Base-by-base conservation (phyloP, 345 rosid species). In the Aegle marmelos region DNA sequence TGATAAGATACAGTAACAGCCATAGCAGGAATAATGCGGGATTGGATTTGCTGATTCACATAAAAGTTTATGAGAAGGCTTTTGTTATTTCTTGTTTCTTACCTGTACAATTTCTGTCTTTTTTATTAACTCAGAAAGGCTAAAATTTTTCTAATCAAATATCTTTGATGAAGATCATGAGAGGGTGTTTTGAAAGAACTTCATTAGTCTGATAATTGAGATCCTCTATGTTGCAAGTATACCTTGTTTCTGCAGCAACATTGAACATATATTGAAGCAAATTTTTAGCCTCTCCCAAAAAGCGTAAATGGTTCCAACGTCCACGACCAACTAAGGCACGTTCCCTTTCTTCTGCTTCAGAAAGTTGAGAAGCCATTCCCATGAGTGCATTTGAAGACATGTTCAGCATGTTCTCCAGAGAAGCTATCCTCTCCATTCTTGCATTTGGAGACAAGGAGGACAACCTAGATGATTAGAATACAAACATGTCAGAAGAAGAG, bases 351-450 rank as follows among this genome's bases (percentile, higher is more conserved):
- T 91, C 92, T 87, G 93, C 94, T 83, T 90, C 97, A 34, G 90
- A 91, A 83, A 93, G 91, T 82, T 93, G 95, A 66, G 97, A 91
- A 80, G 90, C 91, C 97, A 93, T 93, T 62, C 87, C 85, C 60
- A 72, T 86, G 73, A 93, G 93, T 37, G 90, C 87, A 82, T 85
- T 85, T 72, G 95, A 88, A 63, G 97, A 88, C 88, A 91, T 84
- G 82, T 83, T 88, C 79, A 90, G 77, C 95, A 93, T 91, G 78
- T 70, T 85, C 85, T 93, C 94, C 37, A 93, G 89, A 73, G 93
- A 87, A 76, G 90, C 86, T 65, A 85, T 86, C 82, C 95, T 89
- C 75, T 90, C 85, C 85, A 79, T 82, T 87, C 94, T 89, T 45
- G 91, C 87, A 84, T 81, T 89, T 50, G 94, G 88, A 76, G 93